Conservation (phyloP, 306 rosid species). For the Pterocarpus santalinus region DNA sequence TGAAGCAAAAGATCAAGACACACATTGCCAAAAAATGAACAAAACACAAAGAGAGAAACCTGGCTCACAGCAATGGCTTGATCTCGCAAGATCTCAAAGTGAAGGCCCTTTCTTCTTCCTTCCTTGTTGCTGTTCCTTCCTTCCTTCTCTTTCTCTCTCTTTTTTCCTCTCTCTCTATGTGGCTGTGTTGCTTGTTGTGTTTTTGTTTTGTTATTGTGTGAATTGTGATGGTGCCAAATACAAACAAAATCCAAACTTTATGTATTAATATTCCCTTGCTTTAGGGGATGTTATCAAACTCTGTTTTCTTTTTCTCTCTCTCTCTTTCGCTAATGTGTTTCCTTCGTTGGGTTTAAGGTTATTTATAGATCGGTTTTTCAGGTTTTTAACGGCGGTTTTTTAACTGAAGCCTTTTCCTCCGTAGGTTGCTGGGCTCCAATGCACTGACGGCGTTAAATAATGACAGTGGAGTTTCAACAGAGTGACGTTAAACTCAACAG, state of each 20-base stretch:
- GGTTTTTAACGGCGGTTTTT: slow-evolving; percentile 50
- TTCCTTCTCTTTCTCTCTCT: slow-evolving; percentile 15
- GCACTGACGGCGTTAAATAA: slow-evolving; percentile 46
- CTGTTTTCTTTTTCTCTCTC: neutral
- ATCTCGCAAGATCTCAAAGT: slow-evolving; percentile 73
- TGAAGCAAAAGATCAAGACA: slow-evolving; percentile 50
- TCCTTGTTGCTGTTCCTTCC: neutral
- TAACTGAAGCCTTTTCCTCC: neutral
- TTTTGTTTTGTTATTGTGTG: slow-evolving; percentile 36
- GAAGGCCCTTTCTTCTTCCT: neutral
- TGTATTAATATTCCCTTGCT: slow-evolving; percentile 54
- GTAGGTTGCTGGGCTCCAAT: neutral
- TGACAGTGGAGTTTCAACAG: slow-evolving; percentile 32
- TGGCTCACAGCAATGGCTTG: slow-evolving; percentile 50
- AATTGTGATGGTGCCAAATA: slow-evolving; percentile 45
- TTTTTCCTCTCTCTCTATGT: neutral
- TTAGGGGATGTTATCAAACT: slow-evolving; percentile 38
- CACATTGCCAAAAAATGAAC: slow-evolving; percentile 51
- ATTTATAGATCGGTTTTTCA: slow-evolving; percentile 55
- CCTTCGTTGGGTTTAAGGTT: slow-evolving; percentile 53
- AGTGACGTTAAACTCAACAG: slow-evolving; percentile 28
- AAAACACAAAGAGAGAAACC: slow-evolving; percentile 48
- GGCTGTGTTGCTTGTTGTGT: slow-evolving; percentile 43
- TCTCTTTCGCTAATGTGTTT: neutral
- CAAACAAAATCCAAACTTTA: slow-evolving; percentile 50